Base-by-base conservation (phyloP, 1,284 basidiomycete genomes). In the Rhodotorula sp. region DNA sequence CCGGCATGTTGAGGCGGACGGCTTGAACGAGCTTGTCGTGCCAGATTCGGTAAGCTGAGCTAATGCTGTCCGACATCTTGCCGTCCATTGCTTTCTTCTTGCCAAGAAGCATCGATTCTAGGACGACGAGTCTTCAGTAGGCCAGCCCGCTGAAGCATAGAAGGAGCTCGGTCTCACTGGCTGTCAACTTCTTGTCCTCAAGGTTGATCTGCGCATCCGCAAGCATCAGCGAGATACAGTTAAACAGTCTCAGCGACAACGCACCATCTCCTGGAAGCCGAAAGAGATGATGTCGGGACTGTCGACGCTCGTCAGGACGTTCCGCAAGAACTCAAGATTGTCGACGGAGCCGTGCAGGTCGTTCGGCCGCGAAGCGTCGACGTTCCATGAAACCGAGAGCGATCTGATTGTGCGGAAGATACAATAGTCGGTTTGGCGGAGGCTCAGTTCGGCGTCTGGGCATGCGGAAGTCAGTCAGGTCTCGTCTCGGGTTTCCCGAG, bases 211-310 rank as follows among this genome's bases (percentile, higher is more conserved):
- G 39, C 13, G 62, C 22, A 17, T 0, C n/a, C 47, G 53, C 19
- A 36, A 22, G 53, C 8, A 24, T 55, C 32, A 55, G 30, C 53
- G 19, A 30, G 19, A 19, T 30, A 5, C 1, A 6, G 32, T 20
- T 8, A 2, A 32, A 15, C 34, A 24, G 3, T n/a, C 29, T 27
- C 22, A 30, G 39, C 30, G 19, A 9, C 29, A 15, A 52, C 93
- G 92, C 0, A 99, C 95, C 66, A 99, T 92, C 81, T 99, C 96
- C 81, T 99, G 96, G 79, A 99, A 97, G 1, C 92, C 93, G 47
- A 97, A 83, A 22, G 88, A 89, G 78, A 95, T 89, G 70, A 97
- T 87, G 79, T 97, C 94, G 13, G 94, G 91, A 24, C 60, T 67
- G 30, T 89, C 86, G 34, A 89, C 86, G 70, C 87, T 89, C 4